phyloP scores from a whole-genome alignment of 345 rosid genomes.

The Eucalyptus microcorys region DNA sequence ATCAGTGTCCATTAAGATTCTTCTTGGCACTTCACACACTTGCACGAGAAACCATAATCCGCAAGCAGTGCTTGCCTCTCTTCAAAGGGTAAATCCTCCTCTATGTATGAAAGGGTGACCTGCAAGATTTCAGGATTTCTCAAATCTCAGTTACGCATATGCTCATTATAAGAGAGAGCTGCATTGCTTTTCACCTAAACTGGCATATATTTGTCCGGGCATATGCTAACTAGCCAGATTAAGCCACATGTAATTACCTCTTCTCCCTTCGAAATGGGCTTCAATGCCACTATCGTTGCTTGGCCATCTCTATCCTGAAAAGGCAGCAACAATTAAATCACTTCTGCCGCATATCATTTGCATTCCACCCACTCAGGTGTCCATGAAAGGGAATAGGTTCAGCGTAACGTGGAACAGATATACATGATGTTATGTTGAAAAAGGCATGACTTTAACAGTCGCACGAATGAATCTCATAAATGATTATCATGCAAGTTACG shows the following conservation, averaged over 20 bases:
- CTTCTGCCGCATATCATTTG: background rate
- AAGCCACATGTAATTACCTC: slow-evolving; percentile 29
- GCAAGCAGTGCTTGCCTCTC: slow-evolving; percentile 62
- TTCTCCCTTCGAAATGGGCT: slow-evolving; percentile 52
- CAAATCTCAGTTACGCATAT: background rate
- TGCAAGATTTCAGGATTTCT: slow-evolving; percentile 3
- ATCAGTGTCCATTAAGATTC: background rate
- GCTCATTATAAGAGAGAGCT: background rate
- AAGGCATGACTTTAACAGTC: background rate
- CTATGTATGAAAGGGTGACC: slow-evolving; percentile 80
- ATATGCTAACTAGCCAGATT: background rate
- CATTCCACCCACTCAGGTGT: background rate
- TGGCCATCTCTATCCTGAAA: slow-evolving; percentile 85
- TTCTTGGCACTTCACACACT: slow-evolving; percentile 50
- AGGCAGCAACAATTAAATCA: background rate
- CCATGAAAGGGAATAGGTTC: background rate
- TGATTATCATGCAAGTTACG: background rate
- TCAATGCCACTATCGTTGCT: slow-evolving; percentile 57
- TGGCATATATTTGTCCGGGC: background rate
- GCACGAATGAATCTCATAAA: background rate
- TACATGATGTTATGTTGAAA: background rate
- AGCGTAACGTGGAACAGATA: background rate
- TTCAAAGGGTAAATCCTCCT: slow-evolving; percentile 57
- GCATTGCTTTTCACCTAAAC: background rate
- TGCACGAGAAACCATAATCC: slow-evolving; percentile 79